Evolutionary conservation across 2,329 filamentous ascomycete genomes (phyloP).

Genomic region (Dissoconium aciculare): DNA sequence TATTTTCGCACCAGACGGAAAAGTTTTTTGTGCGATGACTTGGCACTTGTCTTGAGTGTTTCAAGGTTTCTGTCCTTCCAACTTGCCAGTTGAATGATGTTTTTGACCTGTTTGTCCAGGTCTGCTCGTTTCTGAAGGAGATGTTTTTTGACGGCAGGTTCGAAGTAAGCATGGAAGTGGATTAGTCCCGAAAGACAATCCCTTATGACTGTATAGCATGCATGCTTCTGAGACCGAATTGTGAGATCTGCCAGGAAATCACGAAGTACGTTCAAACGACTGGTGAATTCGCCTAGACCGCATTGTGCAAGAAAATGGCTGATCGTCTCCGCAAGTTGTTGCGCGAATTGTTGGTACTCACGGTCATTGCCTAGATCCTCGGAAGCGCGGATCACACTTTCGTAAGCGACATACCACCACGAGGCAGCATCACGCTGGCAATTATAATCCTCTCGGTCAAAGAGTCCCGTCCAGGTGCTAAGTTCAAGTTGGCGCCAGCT

Average conservation of each 20-base stretch:
- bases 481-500: slow-evolving; percentile 84
- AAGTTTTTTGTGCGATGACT: slow-evolving; percentile 78
- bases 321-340: slow-evolving; percentile 58
- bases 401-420: slow-evolving; percentile 96
- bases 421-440: slow-evolving; percentile 63
- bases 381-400: slow-evolving; percentile 57
- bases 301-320: slow-evolving; percentile 66
- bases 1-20: slow-evolving; percentile 89
- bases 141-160: slow-evolving; percentile 47
- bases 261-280: slow-evolving; percentile 54
- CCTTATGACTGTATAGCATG: slow-evolving; percentile 35
- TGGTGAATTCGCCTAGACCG: slow-evolving; percentile 61
- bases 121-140: slow-evolving; percentile 52
- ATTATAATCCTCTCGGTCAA: slow-evolving; percentile 68
- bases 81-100: slow-evolving; percentile 82
- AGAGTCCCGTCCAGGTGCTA: slow-evolving; percentile 76
- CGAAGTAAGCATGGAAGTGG: slow-evolving; percentile 57
- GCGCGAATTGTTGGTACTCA: slow-evolving; percentile 43
- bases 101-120: slow-evolving; percentile 84
- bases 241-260: slow-evolving; percentile 49
- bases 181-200: slow-evolving; percentile 63
- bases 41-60: slow-evolving; percentile 74
- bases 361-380: slow-evolving; percentile 3
- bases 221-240: slow-evolving; percentile 42
- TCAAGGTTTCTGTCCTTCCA: slow-evolving; percentile 98